Conservation (phyloP, 768 basidiomycete genomes). For the Gloeophyllum trabeum region DNA sequence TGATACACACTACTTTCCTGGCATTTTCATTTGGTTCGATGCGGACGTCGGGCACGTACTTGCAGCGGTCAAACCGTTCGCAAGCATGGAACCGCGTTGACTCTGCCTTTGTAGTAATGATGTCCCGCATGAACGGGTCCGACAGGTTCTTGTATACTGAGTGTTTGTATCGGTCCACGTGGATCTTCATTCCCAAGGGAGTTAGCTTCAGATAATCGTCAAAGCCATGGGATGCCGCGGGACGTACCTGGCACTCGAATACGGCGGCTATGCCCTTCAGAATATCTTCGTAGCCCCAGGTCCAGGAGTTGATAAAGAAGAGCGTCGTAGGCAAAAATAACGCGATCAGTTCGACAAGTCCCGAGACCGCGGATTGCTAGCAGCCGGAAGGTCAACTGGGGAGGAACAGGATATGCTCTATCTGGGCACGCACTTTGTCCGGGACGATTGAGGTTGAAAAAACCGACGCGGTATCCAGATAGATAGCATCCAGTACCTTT, state of each 20-base stretch:
- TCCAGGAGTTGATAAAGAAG: conserved; percentile 92
- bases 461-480: conserved; percentile 73
- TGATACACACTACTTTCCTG: conserved; percentile 68
- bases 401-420: too few species aligned
- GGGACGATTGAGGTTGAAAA: conserved; percentile 39
- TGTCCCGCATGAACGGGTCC: conserved; percentile 49
- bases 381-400: conserved; percentile 6
- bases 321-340: conserved; percentile 51
- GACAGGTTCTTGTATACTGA: conserved; percentile 43
- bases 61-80: conserved; percentile 71
- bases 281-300: conserved; percentile 93
- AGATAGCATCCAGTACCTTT: conserved; percentile 63
- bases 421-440: conserved; percentile 36
- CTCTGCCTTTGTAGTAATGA: conserved; percentile 48
- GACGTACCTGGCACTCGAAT: conserved; percentile 51
- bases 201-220: neutral
- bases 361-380: conserved; percentile 55
- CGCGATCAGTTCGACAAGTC: conserved; percentile 59
- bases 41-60: conserved; percentile 35
- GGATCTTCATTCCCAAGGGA: conserved; percentile 42
- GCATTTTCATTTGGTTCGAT: conserved; percentile 27
- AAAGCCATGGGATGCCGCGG: neutral
- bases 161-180: conserved; percentile 85
- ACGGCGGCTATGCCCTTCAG: conserved; percentile 60
- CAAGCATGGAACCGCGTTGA: conserved; percentile 88